Percentiles rank a stretch among this genome's conserved stretches.
Conservation (phyloP, 352 stramenopile species). For the Phytophthora hibernalis region DNA sequence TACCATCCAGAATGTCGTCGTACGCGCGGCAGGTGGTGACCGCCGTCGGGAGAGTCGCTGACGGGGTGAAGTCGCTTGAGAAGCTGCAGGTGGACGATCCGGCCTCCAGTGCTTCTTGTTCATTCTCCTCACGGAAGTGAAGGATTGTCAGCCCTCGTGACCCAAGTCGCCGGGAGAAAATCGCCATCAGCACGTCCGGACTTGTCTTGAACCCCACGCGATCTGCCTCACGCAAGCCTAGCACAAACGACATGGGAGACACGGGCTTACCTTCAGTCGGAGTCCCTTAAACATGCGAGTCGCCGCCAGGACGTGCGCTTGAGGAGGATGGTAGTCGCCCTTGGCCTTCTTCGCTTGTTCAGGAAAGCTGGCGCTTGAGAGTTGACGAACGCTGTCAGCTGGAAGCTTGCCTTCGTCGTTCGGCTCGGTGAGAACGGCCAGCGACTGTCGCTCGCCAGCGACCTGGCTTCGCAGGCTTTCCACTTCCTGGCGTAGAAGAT, state of each 20-base stretch:
- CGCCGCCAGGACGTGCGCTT: conserved; percentile 14
- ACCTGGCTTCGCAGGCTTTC: background rate
- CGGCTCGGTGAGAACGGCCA: background rate
- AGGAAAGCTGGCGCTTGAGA: conserved; percentile 10
- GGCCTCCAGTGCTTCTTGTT: no score
- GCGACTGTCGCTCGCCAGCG: background rate
- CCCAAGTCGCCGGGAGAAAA: no score
- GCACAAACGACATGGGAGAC: conserved; percentile 20
- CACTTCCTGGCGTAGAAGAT: background rate
- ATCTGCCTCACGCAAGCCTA: background rate
- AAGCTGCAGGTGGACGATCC: no score
- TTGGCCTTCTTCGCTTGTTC: conserved; percentile 3
- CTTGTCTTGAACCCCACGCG: no score
- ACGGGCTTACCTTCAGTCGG: conserved; percentile 14
- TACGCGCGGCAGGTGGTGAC: no score
- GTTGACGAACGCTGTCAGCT: background rate
- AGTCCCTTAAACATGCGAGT: conserved; percentile 21
- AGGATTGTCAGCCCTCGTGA: no score
- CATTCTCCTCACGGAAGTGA: no score
- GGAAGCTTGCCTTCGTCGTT: conserved; percentile 14
- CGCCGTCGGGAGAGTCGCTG: no score
- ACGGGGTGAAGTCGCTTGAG: no score
- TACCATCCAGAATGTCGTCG: no score
- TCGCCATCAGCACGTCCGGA: no score
- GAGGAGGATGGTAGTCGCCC: conserved; percentile 16